Conservation (phyloP, 768 basidiomycete genomes). For the Russula earlei region DNA sequence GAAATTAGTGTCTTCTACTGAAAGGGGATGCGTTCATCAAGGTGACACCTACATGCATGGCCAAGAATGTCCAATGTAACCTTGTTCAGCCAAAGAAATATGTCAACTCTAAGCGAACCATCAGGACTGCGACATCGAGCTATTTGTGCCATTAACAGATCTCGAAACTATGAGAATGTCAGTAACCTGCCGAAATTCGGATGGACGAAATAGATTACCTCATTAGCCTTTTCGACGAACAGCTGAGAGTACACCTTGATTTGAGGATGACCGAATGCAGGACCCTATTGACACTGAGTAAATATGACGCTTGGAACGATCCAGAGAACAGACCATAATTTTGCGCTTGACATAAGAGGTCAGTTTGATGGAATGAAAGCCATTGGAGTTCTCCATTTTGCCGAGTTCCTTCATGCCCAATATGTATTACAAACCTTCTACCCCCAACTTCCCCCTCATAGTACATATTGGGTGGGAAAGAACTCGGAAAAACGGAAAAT, state of each 20-base stretch:
- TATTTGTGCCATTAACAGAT: not conserved
- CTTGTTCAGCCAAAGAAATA: conserved; percentile 13
- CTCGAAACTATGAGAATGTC: not conserved
- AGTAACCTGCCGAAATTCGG: not conserved
- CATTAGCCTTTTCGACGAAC: conserved; percentile 17
- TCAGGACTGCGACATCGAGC: not conserved
- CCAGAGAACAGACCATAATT: conserved; percentile 5
- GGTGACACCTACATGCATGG: not conserved
- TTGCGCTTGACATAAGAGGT: conserved; percentile 3
- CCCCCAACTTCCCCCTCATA: no score
- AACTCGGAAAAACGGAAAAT: no score
- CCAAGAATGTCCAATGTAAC: conserved; percentile 13
- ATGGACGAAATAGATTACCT: conserved; percentile 2
- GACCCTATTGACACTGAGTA: not conserved
- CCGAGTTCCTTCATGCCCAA: no score
- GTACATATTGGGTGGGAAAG: no score
- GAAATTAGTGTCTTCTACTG: not conserved
- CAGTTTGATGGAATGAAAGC: not conserved
- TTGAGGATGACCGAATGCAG: conserved; percentile 12
- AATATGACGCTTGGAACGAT: not conserved
- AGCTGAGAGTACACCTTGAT: conserved; percentile 5
- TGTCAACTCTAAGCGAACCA: not conserved
- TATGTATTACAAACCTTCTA: no score
- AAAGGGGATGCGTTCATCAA: not conserved
- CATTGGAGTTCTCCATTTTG: no score